A percentile compares a stretch with the other conserved stretches of the same genome.
Conservation (phyloP, 1,284 basidiomycete species). For the Malassezia cuniculi region DNA sequence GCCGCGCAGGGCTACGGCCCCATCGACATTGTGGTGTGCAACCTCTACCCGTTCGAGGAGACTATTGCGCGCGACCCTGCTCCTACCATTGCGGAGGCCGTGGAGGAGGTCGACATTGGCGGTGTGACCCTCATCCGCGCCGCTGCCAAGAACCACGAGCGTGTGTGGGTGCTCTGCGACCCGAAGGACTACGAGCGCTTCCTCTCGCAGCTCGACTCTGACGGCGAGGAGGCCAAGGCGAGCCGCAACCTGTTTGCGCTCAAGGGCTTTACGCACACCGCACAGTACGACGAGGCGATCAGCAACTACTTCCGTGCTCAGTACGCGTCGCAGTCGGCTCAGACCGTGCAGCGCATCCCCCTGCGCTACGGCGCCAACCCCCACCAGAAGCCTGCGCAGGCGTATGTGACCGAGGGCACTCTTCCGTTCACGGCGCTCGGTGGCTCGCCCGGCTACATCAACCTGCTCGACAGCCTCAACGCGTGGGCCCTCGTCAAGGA, state of each 20-base stretch:
- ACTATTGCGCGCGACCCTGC: slow-evolving; percentile 70
- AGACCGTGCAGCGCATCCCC: slow-evolving; percentile 53
- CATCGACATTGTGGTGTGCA: slow-evolving; percentile 57
- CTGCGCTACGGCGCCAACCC: slow-evolving; percentile 95
- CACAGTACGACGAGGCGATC: slow-evolving; percentile 87
- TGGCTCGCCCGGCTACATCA: slow-evolving; percentile 97
- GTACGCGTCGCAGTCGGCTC: slow-evolving; percentile 57
- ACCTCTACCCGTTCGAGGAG: slow-evolving; percentile 85
- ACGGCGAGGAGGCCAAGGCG: slow-evolving; percentile 53
- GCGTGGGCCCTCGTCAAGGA: slow-evolving; percentile 94
- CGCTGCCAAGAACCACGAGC: slow-evolving; percentile 91
- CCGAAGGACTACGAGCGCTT: slow-evolving; percentile 83
- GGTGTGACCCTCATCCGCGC: slow-evolving; percentile 95
- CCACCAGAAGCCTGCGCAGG: slow-evolving; percentile 96
- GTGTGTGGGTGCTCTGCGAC: slow-evolving; percentile 64
- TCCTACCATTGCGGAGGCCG: slow-evolving; percentile 78
- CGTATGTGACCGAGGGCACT: slow-evolving; percentile 75
- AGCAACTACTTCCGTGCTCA: slow-evolving; percentile 91
- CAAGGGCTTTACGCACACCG: slow-evolving; percentile 95
- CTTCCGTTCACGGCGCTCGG: slow-evolving; percentile 88
- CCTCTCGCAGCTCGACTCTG: slow-evolving; percentile 54
- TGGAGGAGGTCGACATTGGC: slow-evolving; percentile 98
- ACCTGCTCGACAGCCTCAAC: slow-evolving; percentile 94
- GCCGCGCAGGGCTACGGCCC: slow-evolving; percentile 31
- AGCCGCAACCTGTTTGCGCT: slow-evolving; percentile 71